A percentile compares a stretch with the other conserved stretches of the same genome.
Conservation (phyloP, 148 eudicot genomes). For the Rhododendron ferrugineum region DNA sequence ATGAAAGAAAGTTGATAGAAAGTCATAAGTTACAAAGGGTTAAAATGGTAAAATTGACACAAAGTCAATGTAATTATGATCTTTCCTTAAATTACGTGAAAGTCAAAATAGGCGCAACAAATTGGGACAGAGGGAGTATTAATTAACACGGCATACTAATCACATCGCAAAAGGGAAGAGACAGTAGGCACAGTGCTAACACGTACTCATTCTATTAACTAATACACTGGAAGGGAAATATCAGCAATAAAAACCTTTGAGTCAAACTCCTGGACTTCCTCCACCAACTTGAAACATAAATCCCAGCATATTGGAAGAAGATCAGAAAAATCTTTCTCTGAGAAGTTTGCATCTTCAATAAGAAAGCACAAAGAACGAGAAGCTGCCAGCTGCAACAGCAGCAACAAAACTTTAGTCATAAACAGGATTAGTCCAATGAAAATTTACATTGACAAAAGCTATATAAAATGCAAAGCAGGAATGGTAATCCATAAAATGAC, state of each 20-base stretch:
- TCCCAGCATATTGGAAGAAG: constrained; percentile 95
- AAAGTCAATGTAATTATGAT: too few species aligned
- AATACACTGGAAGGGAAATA: constrained; percentile 4
- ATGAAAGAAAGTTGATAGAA: too few species aligned
- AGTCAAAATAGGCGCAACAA: too few species aligned
- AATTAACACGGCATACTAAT: neutral
- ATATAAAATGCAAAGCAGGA: neutral
- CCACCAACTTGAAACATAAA: constrained; percentile 75
- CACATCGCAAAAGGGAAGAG: neutral
- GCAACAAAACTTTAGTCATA: constrained; percentile 12
- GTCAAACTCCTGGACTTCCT: constrained; percentile 92
- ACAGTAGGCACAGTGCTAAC: neutral
- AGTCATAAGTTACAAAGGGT: too few species aligned
- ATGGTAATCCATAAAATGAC: neutral
- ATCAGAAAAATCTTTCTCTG: constrained; percentile 74
- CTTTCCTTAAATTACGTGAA: too few species aligned
- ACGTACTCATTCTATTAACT: neutral
- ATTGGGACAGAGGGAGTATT: neutral
- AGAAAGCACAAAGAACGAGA: constrained; percentile 78
- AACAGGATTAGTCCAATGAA: neutral
- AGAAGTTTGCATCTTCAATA: constrained; percentile 88
- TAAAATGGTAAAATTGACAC: too few species aligned
- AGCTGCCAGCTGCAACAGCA: constrained; percentile 67
- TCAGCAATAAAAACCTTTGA: constrained; percentile 60
- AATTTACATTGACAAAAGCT: constrained; percentile 2